These are phyloP conservation scores for Pseudozyma hubeiensis DNA, from an alignment of 1,284 basidiomycete genomes.

Conservation along the genomic window DNA sequence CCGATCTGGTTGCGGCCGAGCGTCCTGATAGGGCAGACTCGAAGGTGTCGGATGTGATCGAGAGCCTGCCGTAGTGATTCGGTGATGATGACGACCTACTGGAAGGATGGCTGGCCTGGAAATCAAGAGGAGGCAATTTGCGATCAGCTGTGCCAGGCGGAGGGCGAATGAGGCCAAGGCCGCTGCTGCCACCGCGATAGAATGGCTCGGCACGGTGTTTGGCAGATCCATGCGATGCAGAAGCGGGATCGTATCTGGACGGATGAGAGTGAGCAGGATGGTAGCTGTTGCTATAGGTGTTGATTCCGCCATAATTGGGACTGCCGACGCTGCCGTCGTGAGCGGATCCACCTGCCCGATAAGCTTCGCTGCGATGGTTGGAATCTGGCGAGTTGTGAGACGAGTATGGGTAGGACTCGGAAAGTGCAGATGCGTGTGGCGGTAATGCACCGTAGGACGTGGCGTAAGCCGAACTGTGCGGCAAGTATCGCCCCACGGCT, in stretches of 20 bases:
- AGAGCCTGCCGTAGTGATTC: conserved; percentile 29
- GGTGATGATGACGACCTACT: conserved; percentile 28
- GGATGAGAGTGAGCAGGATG: conserved; percentile 28
- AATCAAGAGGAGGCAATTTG: conserved; percentile 33
- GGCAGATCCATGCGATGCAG: conserved; percentile 5
- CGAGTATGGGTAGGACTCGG: conserved; percentile 14
- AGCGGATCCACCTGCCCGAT: conserved; percentile 16
- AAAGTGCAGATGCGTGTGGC: conserved; percentile 1
- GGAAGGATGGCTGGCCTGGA: conserved; percentile 16
- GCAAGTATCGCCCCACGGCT: conserved; percentile 10
- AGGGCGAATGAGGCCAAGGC: conserved; percentile 39
- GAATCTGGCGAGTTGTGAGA: conserved; percentile 22
- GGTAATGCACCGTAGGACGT: conserved; percentile 4
- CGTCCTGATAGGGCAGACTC: conserved; percentile 17
- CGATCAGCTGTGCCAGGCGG: conserved; percentile 20
- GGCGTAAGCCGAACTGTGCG: conserved; percentile 5
- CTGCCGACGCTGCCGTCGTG: conserved; percentile 35
- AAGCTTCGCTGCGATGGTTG: conserved; percentile 26
- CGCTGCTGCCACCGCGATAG: conserved; percentile 46
- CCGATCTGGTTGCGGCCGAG: conserved; percentile 4
- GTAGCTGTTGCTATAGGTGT: conserved; percentile 21
- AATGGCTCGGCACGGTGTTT: conserved; percentile 32
- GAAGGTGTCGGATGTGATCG: conserved; percentile 22
- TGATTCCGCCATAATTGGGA: conserved; percentile 18
- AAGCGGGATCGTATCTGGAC: conserved; percentile 33